Conservation (phyloP, 345 rosid genomes). For the Aquilaria malaccensis region DNA sequence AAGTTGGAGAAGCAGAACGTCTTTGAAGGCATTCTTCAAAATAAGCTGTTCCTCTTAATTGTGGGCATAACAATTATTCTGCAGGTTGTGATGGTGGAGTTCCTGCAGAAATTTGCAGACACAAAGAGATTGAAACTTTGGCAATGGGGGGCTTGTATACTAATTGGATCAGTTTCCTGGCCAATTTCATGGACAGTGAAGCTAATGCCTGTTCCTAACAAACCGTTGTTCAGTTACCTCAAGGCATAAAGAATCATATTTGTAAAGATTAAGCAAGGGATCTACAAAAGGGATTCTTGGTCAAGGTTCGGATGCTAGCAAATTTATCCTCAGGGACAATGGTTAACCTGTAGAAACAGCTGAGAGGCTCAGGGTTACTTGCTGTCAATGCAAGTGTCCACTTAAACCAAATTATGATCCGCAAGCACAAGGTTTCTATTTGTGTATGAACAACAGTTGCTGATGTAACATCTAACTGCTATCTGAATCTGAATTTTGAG, state of each 20-base stretch:
- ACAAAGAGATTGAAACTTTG: conserved; percentile 40
- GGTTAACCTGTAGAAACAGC: too few species aligned
- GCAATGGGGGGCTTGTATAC: conserved; percentile 50
- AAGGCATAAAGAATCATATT: conserved; percentile 19
- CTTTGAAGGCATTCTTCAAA: conserved; percentile 48
- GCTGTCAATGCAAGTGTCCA: too few species aligned
- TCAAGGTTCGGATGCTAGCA: background rate
- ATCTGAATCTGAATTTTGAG: too few species aligned
- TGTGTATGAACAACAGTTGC: too few species aligned
- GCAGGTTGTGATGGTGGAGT: conserved; percentile 62
- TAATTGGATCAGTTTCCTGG: conserved; percentile 49
- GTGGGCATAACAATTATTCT: conserved; percentile 52
- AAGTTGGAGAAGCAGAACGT: conserved; percentile 64
- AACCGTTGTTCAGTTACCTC: conserved; percentile 35
- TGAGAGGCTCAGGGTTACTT: too few species aligned
- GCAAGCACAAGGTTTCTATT: too few species aligned
- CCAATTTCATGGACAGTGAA: conserved; percentile 56
- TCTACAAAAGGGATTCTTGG: conserved; percentile 10
- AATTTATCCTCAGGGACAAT: too few species aligned
- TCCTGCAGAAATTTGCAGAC: conserved; percentile 50
- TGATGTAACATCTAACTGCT: too few species aligned
- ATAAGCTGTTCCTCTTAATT: conserved; percentile 46
- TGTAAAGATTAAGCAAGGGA: conserved; percentile 16
- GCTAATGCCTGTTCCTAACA: conserved; percentile 45
- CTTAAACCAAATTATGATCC: too few species aligned